Percentiles rank a stretch among this genome's conserved stretches.
Evolutionary conservation across 192 early-diverging fungal genomes (phyloP).

Genomic region (Podila clonocystis): DNA sequence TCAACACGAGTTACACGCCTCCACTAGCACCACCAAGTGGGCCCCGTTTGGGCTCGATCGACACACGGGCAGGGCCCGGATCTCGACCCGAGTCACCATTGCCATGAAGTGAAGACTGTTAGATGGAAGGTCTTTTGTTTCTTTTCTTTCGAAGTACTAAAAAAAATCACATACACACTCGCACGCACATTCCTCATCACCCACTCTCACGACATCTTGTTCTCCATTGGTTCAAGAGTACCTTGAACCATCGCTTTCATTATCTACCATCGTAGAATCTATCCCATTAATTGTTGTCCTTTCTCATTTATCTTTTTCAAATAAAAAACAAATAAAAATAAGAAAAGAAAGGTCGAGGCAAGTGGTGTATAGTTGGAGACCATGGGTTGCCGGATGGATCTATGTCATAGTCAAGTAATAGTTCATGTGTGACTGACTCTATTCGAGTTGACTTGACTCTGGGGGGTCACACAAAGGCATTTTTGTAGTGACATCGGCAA

Average conservation of each 20-base stretch:
- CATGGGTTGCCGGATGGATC: neutral
- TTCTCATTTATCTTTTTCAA: neutral
- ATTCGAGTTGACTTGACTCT: neutral
- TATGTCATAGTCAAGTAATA: too few species aligned
- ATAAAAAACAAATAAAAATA: neutral
- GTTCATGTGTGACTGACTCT: too few species aligned
- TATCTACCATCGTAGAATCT: neutral
- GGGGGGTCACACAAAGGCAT: too few species aligned
- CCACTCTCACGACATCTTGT: neutral
- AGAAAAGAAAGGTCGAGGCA: neutral
- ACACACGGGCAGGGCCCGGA: constrained; percentile 17
- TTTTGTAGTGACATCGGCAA: neutral
- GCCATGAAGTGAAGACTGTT: constrained; percentile 4
- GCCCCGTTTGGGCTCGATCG: constrained; percentile 35
- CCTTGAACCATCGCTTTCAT: too few species aligned
- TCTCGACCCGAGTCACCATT: constrained; percentile 16
- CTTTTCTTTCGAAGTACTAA: neutral
- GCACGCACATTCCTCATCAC: too few species aligned
- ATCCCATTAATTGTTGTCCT: neutral
- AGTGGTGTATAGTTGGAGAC: neutral
- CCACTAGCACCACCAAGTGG: constrained; percentile 43
- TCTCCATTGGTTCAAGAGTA: neutral
- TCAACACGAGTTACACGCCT: constrained; percentile 23
- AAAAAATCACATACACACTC: neutral
- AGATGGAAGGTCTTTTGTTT: too few species aligned